These are phyloP conservation scores for Teunomyces atbi DNA, from an alignment of 805 yeast species.

Conservation along the genomic window DNA sequence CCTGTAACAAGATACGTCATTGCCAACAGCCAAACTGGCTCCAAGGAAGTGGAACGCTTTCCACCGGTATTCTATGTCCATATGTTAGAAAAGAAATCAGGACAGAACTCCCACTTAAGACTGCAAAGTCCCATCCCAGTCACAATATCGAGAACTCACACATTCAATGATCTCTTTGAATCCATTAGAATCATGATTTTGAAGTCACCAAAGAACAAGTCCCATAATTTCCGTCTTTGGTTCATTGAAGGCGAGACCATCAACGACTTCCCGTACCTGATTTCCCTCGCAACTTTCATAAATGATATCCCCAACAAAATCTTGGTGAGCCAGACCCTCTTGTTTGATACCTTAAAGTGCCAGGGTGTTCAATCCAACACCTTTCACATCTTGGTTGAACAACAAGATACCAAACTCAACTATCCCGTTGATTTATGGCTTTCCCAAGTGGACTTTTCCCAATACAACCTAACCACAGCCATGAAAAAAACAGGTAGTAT, in stretches of 20 bases:
- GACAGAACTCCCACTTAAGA: conserved; percentile 1
- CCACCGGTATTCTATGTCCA: conserved; percentile 40
- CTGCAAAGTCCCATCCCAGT: conserved; percentile 16
- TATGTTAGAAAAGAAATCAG: conserved; percentile 21
- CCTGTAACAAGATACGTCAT: conserved; percentile 34
- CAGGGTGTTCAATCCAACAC: conserved; percentile 21
- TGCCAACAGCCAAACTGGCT: conserved; percentile 23
- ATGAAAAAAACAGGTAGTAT: conserved; percentile 38
- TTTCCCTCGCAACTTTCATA: conserved; percentile 26
- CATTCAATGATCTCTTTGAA: conserved; percentile 34
- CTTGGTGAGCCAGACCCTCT: conserved; percentile 25
- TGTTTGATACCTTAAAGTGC: conserved; percentile 22
- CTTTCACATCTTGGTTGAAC: conserved; percentile 8
- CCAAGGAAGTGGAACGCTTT: conserved; percentile 29
- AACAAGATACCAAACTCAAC: conserved; percentile 1
- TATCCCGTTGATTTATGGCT: conserved; percentile 7
- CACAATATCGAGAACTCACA: conserved; percentile 27
- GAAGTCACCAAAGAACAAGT: conserved; percentile 15
- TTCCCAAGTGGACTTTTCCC: conserved; percentile 9
- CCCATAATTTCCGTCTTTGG: conserved; percentile 33
- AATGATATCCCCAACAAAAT: conserved; percentile 27
- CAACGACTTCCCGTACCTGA: conserved; percentile 20
- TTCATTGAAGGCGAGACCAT: conserved; percentile 26
- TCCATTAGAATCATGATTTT: conserved; percentile 20
- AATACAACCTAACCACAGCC: conserved; percentile 13